Conservation (phyloP, 768 basidiomycete genomes). For the Kwoniella sp. region DNA sequence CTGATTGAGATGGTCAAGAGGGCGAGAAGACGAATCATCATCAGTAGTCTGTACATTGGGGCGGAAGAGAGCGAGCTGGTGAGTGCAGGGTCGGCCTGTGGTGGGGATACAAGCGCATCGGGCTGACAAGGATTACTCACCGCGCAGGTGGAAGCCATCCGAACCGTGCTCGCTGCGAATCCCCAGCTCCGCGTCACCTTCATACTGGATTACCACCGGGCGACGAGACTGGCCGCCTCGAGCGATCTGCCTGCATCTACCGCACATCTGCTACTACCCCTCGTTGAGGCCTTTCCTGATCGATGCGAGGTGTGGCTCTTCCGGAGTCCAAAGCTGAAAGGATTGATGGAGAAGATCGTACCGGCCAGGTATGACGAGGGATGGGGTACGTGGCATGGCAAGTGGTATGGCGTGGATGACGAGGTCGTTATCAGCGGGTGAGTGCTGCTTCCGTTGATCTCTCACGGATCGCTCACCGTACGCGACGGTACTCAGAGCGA, state of each 20-base stretch:
- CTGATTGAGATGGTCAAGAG: slow-evolving; percentile 67
- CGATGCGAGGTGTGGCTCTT: slow-evolving; percentile 77
- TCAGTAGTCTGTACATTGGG: slow-evolving; percentile 58
- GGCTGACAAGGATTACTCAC: background rate
- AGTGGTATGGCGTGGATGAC: slow-evolving; percentile 89
- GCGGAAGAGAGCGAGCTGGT: slow-evolving; percentile 69
- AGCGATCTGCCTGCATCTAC: slow-evolving; percentile 55
- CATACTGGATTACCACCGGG: slow-evolving; percentile 67
- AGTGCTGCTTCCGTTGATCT: slow-evolving; percentile 34
- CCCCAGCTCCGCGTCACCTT: slow-evolving; percentile 65
- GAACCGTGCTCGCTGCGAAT: slow-evolving; percentile 59
- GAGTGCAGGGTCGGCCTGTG: slow-evolving; percentile 33
- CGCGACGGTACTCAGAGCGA: slow-evolving; percentile 61
- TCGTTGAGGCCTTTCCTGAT: slow-evolving; percentile 66
- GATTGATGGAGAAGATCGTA: slow-evolving; percentile 67
- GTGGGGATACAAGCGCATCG: background rate
- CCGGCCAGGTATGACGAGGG: slow-evolving; percentile 96
- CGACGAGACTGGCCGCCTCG: slow-evolving; percentile 46
- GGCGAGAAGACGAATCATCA: slow-evolving; percentile 75
- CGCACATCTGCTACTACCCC: slow-evolving; percentile 60
- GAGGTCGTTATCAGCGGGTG: slow-evolving; percentile 90
- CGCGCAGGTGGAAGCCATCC: slow-evolving; percentile 68
- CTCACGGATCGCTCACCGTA: background rate
- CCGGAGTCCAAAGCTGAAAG: slow-evolving; percentile 76
- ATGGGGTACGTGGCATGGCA: slow-evolving; percentile 98